A percentile compares a stretch with the other conserved stretches of the same genome.
These are phyloP conservation scores for Pseudohalonectria lignicola DNA, from an alignment of 2,329 filamentous ascomycete genomes.

Conservation along the genomic window DNA sequence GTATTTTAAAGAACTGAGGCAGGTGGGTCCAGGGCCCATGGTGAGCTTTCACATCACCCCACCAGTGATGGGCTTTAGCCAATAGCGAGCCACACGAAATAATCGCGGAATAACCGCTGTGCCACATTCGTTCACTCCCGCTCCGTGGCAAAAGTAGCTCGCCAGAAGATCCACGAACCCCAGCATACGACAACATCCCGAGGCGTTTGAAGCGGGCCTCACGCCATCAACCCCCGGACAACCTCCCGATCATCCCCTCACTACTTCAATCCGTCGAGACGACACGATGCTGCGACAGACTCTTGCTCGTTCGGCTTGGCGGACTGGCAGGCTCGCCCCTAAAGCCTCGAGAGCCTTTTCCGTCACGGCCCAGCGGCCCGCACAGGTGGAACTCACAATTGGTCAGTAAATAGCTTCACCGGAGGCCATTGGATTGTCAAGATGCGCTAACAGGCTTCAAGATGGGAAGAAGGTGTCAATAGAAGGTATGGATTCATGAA, in stretches of 20 bases:
- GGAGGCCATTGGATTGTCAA: slow-evolving; percentile 5
- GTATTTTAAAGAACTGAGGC: background rate
- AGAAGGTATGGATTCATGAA: slow-evolving; percentile 65
- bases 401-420: slow-evolving; percentile 40
- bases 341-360: slow-evolving; percentile 68
- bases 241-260: slow-evolving; percentile 24
- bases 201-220: slow-evolving; percentile 1
- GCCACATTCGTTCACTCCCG: background rate
- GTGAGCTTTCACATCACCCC: background rate
- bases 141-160: background rate
- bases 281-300: slow-evolving; percentile 59
- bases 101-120: slow-evolving; percentile 9
- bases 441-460: slow-evolving; percentile 27
- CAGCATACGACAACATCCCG: slow-evolving; percentile 18
- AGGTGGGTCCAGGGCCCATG: background rate
- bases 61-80: too few species aligned
- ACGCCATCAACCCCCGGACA: background rate
- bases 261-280: slow-evolving; percentile 38
- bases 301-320: slow-evolving; percentile 58
- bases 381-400: slow-evolving; percentile 95
- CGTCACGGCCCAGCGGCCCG: slow-evolving; percentile 65
- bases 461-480: slow-evolving; percentile 98
- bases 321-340: slow-evolving; percentile 47
- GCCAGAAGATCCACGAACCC: slow-evolving; percentile 6
- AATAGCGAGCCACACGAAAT: slow-evolving; percentile 9